Base-by-base conservation (phyloP, 2,329 filamentous ascomycete species). In the Pseudogymnoascus sp. region DNA sequence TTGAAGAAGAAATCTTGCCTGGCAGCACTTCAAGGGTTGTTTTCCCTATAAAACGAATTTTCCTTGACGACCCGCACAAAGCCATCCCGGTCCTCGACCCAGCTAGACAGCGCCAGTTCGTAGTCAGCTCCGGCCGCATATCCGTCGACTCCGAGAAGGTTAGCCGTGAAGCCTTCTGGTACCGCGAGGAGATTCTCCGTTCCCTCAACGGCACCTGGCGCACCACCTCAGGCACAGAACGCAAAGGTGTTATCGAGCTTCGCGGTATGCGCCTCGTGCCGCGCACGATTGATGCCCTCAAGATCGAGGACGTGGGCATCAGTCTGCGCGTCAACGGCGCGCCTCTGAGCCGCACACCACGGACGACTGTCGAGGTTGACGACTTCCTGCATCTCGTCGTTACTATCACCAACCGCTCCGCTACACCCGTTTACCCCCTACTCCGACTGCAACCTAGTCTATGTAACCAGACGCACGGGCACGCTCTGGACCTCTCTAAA, bases 151-250 rank as follows among this genome's bases (percentile, higher is more conserved):
- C 83, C 47, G 93, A 97, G 76, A 84, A 89, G 36, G 83, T 86
- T 11, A 88, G 83, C 65, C 82, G 93, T 61, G 91, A 96, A 76
- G 86, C 87, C 0, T 97, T 97, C 73, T 97, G 93, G 93, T 96
- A 91, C 74, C 85, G 92, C 14, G 90, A 96, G 73, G 86, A 85
- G 71, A 82, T 97, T 1, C 81, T 97, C 2, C 86, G 88, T 65
- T 80, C 81, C 45, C 77, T 96, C 8, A 81, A 80, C 26, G 91
- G 88, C 0, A 84, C 81, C 0, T 97, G 93, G 93, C 83, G 79
- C 63, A 85, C 84, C 0, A 72, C 68, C 36, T 78, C 79, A 1
- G 78, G 78, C 1, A 78, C 79, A 0, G 77, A 77, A 1, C 74
- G 77, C 54, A 81, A 88, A 40, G 93, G 93, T 2, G 80, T 79